A percentile compares a stretch with the other conserved stretches of the same genome.
These are phyloP conservation scores for Psilocybe cyanescens DNA, from an alignment of 768 basidiomycete genomes.

Conservation along the genomic window DNA sequence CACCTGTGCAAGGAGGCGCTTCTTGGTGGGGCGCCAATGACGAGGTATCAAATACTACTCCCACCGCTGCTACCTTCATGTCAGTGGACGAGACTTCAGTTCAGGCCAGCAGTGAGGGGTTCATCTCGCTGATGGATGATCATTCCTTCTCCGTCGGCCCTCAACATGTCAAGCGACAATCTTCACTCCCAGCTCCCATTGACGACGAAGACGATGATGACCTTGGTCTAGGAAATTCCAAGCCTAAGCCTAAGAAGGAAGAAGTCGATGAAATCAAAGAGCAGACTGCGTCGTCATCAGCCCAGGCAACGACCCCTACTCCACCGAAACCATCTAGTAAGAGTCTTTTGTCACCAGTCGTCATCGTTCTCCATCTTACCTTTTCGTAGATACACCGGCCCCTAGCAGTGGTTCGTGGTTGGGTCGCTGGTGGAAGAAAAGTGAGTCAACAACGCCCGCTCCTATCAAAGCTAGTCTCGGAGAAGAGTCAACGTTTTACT, in stretches of 20 bases:
- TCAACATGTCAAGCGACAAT: slow-evolving; percentile 20
- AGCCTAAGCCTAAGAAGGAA: slow-evolving; percentile 40
- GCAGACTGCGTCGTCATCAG: slow-evolving; percentile 3
- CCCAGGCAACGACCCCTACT: slow-evolving; percentile 18
- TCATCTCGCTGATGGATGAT: slow-evolving; percentile 84
- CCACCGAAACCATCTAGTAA: slow-evolving; percentile 23
- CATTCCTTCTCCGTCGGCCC: slow-evolving; percentile 45
- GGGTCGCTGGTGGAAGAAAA: slow-evolving; percentile 78
- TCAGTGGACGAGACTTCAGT: slow-evolving; percentile 48
- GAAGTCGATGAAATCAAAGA: slow-evolving; percentile 29
- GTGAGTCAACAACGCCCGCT: slow-evolving; percentile 54
- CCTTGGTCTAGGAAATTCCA: slow-evolving; percentile 86
- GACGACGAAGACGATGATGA: slow-evolving; percentile 81
- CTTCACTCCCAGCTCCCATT: slow-evolving; percentile 12
- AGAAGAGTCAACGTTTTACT: slow-evolving; percentile 88
- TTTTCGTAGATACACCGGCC: slow-evolving; percentile 14
- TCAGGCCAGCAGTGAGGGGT: slow-evolving; percentile 55
- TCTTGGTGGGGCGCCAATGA: slow-evolving; percentile 66
- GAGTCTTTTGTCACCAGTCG: background rate
- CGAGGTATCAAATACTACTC: slow-evolving; percentile 48
- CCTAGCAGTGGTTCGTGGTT: slow-evolving; percentile 67
- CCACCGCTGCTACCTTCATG: slow-evolving; percentile 71
- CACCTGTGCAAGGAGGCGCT: slow-evolving; percentile 43
- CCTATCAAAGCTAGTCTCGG: slow-evolving; percentile 93
- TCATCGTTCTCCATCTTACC: background rate